Percentiles rank a stretch among this genome's conserved stretches.
Conservation (phyloP, 352 stramenopile genomes). For the Pythium folliculosum region DNA sequence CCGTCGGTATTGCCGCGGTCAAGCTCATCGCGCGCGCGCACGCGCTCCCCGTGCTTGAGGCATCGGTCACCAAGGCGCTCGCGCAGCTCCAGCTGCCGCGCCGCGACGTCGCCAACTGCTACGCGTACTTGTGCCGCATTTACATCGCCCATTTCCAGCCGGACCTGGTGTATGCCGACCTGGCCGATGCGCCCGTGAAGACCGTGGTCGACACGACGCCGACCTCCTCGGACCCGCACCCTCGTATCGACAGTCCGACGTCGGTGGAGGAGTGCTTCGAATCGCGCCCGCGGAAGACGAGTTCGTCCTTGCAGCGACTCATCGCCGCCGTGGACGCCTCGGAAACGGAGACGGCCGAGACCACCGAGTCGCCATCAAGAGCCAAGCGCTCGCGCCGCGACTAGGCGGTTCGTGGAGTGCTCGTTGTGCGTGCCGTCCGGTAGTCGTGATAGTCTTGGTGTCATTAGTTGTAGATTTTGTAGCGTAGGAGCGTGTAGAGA, state of each 20-base stretch:
- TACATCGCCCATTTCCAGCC: conserved; percentile 23
- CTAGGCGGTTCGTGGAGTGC: conserved; percentile 6
- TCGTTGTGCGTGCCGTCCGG: neutral
- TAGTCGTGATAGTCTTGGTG: neutral
- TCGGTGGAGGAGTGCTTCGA: conserved; percentile 30
- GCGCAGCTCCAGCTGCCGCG: conserved; percentile 19
- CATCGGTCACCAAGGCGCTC: conserved; percentile 8
- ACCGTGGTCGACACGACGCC: conserved; percentile 1
- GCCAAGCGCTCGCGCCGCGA: conserved; percentile 22
- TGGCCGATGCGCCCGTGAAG: neutral
- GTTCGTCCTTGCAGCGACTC: conserved; percentile 21
- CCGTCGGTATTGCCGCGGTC: conserved; percentile 19
- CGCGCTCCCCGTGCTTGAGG: conserved; percentile 10
- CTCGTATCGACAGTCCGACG: conserved; percentile 27
- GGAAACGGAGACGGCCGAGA: conserved; percentile 1
- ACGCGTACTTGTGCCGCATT: conserved; percentile 12
- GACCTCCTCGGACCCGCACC: conserved; percentile 3
- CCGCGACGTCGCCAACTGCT: conserved; percentile 11
- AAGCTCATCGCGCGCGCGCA: conserved; percentile 21
- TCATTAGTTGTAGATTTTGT: conserved; percentile 18
- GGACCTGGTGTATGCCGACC: conserved; percentile 6
- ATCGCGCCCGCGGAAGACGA: conserved; percentile 19
- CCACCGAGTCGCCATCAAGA: neutral
- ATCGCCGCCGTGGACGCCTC: conserved; percentile 18
- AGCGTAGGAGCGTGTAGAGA: neutral